These are phyloP conservation scores for Russula abietina DNA, from an alignment of 768 basidiomycete species.

Conservation along the genomic window DNA sequence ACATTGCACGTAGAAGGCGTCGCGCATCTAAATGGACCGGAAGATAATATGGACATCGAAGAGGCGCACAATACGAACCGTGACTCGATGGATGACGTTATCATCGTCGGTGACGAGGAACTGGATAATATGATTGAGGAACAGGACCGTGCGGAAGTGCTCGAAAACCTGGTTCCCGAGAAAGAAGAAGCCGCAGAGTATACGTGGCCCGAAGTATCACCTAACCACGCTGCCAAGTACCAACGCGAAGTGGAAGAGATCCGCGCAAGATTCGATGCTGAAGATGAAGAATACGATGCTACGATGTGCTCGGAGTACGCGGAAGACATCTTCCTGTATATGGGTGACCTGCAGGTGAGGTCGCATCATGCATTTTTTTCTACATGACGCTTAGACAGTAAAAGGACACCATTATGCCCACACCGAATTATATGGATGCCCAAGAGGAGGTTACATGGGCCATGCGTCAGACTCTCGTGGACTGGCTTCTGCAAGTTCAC, in stretches of 20 bases:
- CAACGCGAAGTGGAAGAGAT: conserved; percentile 60
- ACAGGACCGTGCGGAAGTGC: conserved; percentile 38
- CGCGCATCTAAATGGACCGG: conserved; percentile 7
- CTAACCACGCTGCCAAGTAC: conserved; percentile 53
- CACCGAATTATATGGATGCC: conserved; percentile 86
- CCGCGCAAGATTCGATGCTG: conserved; percentile 56
- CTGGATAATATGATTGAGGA: conserved; percentile 60
- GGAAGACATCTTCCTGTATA: conserved; percentile 97
- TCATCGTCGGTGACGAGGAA: conserved; percentile 48
- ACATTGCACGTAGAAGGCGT: conserved; percentile 31
- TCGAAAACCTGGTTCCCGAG: conserved; percentile 36
- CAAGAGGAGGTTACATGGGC: conserved; percentile 90
- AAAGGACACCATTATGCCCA: conserved; percentile 84
- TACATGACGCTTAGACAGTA: conserved; percentile 26
- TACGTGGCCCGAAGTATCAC: conserved; percentile 70
- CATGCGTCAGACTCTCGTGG: conserved; percentile 95
- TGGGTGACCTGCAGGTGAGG: conserved; percentile 86
- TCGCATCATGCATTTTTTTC: not conserved
- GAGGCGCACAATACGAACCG: conserved; percentile 32
- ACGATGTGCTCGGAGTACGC: conserved; percentile 98
- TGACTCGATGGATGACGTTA: conserved; percentile 39
- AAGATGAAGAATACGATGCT: conserved; percentile 72
- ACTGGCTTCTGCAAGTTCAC: conserved; percentile 98
- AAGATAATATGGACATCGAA: conserved; percentile 61
- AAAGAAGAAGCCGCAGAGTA: conserved; percentile 16